Evolutionary conservation across 257 asterid species (phyloP), one percentile per base, ranked within the genome.

Genomic region (Plectranthus barbatus): DNA sequence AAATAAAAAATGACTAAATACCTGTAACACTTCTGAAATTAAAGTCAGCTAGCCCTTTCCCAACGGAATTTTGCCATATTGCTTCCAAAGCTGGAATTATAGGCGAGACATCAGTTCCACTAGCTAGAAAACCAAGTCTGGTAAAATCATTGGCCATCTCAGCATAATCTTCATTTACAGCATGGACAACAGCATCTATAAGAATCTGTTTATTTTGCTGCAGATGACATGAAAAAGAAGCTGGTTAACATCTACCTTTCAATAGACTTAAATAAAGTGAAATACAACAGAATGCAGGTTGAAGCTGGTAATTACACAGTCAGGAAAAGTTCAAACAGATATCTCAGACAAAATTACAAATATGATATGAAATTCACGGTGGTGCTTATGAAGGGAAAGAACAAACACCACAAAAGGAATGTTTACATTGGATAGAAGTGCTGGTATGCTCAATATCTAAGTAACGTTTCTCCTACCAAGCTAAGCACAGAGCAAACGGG

Each of bases 61-160:
- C 99, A 39, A 84, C 93, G 12, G 99, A 93, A 61, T 93, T 90
- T 66, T 90, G 99, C 99, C 99, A 93, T 72, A 93, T 93, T 57
- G 99, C 85, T 76, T 93, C 99, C 71, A 93, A 73, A 29, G 99
- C 99, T 26, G 99, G 99, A 81, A 93, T 64, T 58, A 93, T 93
- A 17, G 99, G 99, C 62, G 96, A 68, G 41, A 93, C 99, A 80
- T 93, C 96, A 62, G 97, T 93, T 72, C 94, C 99, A 64, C 90
- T 84, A 17, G 99, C 96, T 61, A 93, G 92, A 72, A 93, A 93
- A 58, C 99, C 99, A 20, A 93, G 96, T 80, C 99, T 82, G 57
- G 99, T 93, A 76, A 93, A 93, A 81, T 93, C 99, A 71, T 93
- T 87, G 71, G 99, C 99, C 99, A 93, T 93, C 94, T 93, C 99